Base-by-base conservation (phyloP, 148 eudicot genomes). In the Fagopyrum tataricum region DNA sequence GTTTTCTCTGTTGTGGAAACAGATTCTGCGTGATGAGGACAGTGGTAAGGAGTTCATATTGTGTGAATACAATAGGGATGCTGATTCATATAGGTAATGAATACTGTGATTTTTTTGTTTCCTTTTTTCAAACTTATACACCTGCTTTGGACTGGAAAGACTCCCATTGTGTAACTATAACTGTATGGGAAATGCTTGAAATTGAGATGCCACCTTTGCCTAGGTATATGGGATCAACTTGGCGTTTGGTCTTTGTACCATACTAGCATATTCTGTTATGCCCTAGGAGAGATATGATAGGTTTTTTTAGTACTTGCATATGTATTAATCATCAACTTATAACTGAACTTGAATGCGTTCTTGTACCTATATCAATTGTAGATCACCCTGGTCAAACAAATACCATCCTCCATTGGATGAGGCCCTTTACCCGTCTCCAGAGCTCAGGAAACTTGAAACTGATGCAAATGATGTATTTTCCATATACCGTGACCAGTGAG, bases 401-500 rank as follows among this genome's bases (percentile, higher is more conserved):
- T 95, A 88, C 78, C 97, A 95, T 76, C 98, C 98, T 46, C 87
- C 90, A 76, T 44, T 95, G 82, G 98, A 91, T 40, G 98, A 93
- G 72, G 93, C 93, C 67, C 87, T 88, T 61, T 84, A 81, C 73
- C 98, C 97, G 61, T 91, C 97, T 72, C 21, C 83, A 39, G 88
- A 91, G 79, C 73, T 95, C 82, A 90, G 98, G 82, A 87, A 95
- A 79, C 98, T 95, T 76, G 98, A 95, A 82, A 83, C 85, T 73
- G 98, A 95, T 87, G 98, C 98, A 80, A 95, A 95, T 84, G 98
- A 95, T 40, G 87, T 95, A 71, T 95, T 95, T 77, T 80, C 98
- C 47, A 77, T 91, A 69, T 95, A 95, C 87, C 88, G 98, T 95
- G 98, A 95, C 93, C 98, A 95, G 98, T 95, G 97, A 95, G 93